These are phyloP conservation scores for Ascodesmis nigricans DNA, from an alignment of 495 filamentous ascomycete genomes.

Conservation along the genomic window DNA sequence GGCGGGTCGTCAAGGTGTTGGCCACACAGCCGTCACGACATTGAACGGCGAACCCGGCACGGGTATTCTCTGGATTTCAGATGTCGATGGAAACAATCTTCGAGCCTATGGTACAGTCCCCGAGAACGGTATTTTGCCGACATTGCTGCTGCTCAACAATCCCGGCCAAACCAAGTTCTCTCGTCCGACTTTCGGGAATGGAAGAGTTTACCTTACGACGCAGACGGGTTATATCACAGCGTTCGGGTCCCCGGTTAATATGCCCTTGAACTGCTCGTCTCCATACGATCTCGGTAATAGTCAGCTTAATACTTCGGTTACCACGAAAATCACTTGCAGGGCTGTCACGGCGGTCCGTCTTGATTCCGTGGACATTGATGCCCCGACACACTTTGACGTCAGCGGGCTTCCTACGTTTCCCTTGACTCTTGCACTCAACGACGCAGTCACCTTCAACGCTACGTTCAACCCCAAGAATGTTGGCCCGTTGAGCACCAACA, in stretches of 20 bases:
- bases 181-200: slow-evolving; percentile 24
- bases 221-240: slow-evolving; percentile 22
- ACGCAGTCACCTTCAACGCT: slow-evolving; percentile 25
- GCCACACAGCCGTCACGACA: slow-evolving; percentile 25
- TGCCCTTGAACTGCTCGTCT: slow-evolving; percentile 24
- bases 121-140: slow-evolving; percentile 21
- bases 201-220: slow-evolving; percentile 21
- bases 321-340: slow-evolving; percentile 18
- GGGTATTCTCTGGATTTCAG: slow-evolving; percentile 24
- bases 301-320: slow-evolving; percentile 15
- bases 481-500: slow-evolving; percentile 23
- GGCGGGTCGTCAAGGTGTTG: slow-evolving; percentile 23
- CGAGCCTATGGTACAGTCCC: slow-evolving; percentile 28
- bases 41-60: slow-evolving; percentile 23
- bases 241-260: slow-evolving; percentile 25
- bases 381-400: slow-evolving; percentile 22
- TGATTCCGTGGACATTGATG: slow-evolving; percentile 21
- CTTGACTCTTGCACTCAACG: slow-evolving; percentile 20
- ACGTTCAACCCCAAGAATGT: slow-evolving; percentile 22
- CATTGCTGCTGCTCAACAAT: slow-evolving; percentile 23
- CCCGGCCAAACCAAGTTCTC: slow-evolving; percentile 24
- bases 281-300: slow-evolving; percentile 22
- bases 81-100: slow-evolving; percentile 25
- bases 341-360: slow-evolving; percentile 21
- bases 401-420: slow-evolving; percentile 23